These are phyloP conservation scores for Nitzschia sp. DNA, from an alignment of 108 stramenopile species.

Conservation along the genomic window DNA sequence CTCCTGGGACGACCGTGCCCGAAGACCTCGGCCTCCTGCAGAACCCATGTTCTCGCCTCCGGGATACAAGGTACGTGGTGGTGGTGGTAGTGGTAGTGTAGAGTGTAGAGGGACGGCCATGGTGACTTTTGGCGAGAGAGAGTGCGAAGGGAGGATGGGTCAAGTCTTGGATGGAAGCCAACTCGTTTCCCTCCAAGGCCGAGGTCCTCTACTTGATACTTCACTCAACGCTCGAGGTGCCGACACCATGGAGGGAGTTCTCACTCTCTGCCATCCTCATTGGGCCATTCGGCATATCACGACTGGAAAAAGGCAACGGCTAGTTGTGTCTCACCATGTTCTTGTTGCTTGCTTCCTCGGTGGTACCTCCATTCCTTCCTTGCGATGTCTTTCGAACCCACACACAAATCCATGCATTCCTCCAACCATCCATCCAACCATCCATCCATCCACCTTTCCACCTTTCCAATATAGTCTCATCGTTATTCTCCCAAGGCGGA, in stretches of 20 bases:
- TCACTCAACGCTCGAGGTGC: conserved; percentile 22
- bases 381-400: background rate
- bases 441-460: background rate
- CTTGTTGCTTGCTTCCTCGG: conserved; percentile 10
- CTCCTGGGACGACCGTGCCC: conserved; percentile 3
- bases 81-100: background rate
- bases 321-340: conserved; percentile 34
- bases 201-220: no score
- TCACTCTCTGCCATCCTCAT: background rate
- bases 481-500: conserved; percentile 1
- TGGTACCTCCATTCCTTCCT: conserved; percentile 15
- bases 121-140: no score
- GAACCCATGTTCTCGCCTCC: conserved; percentile 6
- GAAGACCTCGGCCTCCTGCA: no score
- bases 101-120: background rate
- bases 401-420: background rate
- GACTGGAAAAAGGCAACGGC: conserved; percentile 39
- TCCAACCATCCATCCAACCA: background rate
- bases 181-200: no score
- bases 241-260: background rate
- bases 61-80: conserved; percentile 7
- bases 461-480: conserved; percentile 7
- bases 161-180: no score
- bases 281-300: conserved; percentile 19
- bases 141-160: no score